These are phyloP conservation scores for Letharia lupina DNA, from an alignment of 495 filamentous ascomycete species.

Conservation along the genomic window DNA sequence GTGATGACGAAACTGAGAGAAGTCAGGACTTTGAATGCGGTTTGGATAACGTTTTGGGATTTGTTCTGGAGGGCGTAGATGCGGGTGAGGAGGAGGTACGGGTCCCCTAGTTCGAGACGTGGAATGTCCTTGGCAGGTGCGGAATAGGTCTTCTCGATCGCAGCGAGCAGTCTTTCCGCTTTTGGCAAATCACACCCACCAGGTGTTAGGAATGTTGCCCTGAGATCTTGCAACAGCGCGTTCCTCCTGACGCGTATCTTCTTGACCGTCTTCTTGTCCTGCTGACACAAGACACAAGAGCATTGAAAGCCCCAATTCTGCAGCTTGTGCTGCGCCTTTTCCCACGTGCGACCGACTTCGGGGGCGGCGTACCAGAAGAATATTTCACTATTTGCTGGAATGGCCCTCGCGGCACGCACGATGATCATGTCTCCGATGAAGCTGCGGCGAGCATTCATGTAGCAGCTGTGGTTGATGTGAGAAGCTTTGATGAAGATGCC, in stretches of 20 bases:
- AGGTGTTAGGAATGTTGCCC: conserved; percentile 1
- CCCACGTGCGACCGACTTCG: conserved; percentile 21
- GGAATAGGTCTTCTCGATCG: conserved; percentile 30
- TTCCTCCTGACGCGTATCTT: conserved; percentile 17
- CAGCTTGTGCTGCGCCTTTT: conserved; percentile 21
- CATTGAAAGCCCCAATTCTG: conserved; percentile 43
- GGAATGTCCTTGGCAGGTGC: conserved; percentile 26
- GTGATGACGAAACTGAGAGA: conserved; percentile 37
- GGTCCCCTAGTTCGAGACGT: conserved; percentile 27
- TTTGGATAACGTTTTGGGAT: conserved; percentile 26
- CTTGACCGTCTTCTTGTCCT: conserved; percentile 19
- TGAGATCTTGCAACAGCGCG: conserved; percentile 13
- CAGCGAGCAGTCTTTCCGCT: conserved; percentile 23
- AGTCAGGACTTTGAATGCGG: conserved; percentile 29
- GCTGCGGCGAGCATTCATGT: conserved; percentile 36
- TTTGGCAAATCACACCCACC: conserved; percentile 5
- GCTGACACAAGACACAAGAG: conserved; percentile 35
- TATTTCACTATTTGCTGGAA: conserved; percentile 43
- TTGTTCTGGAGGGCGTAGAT: conserved; percentile 14
- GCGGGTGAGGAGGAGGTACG: conserved; percentile 29
- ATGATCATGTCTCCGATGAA: conserved; percentile 55
- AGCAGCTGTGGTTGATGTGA: conserved; percentile 49
- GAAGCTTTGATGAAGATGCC: conserved; percentile 48
- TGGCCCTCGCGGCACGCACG: conserved; percentile 39
- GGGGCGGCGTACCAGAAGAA: conserved; percentile 31